Percentiles rank a stretch among this genome's conserved stretches.
Conservation (phyloP, 139 green algal genomes). For the Chlamydomonas asymmetrica region DNA sequence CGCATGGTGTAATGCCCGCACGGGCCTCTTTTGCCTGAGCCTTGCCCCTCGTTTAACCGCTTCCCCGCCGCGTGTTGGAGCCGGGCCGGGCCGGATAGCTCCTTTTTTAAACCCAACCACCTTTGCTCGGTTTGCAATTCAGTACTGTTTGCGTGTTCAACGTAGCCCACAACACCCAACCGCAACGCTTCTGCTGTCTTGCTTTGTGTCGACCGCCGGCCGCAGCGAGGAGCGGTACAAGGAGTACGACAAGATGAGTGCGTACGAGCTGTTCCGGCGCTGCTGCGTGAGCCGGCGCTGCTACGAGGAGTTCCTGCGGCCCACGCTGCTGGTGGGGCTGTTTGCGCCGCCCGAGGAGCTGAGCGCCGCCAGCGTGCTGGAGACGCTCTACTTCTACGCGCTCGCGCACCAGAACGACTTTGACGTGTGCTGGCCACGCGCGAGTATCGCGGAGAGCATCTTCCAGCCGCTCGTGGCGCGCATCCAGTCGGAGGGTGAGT, state of each 20-base stretch:
- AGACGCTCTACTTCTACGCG: slow-evolving; percentile 88
- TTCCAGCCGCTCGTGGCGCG: slow-evolving; percentile 72
- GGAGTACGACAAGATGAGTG: slow-evolving; percentile 82
- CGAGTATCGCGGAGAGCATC: slow-evolving; percentile 78
- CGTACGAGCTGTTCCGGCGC: slow-evolving; percentile 74
- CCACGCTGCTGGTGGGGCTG: slow-evolving; percentile 82
- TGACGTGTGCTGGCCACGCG: slow-evolving; percentile 46
- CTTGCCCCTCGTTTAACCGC: no score
- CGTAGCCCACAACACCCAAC: no score
- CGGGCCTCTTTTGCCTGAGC: no score
- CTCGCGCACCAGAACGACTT: slow-evolving; percentile 54
- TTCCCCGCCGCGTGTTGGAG: no score
- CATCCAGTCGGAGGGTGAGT: slow-evolving; percentile 46
- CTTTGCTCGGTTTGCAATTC: no score
- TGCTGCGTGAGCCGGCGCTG: slow-evolving; percentile 45
- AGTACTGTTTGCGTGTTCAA: no score
- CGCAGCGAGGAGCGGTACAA: slow-evolving; percentile 24
- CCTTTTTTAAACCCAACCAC: no score
- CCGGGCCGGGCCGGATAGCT: no score
- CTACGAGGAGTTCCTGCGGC: slow-evolving; percentile 67
- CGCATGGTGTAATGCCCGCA: no score
- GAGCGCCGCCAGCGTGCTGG: slow-evolving; percentile 70
- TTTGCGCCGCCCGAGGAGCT: slow-evolving; percentile 75
- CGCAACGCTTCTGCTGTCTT: no score
- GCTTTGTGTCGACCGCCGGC: no score